These are phyloP conservation scores for Orobanche coerulescens DNA, from an alignment of 257 asterid species.

Conservation along the genomic window DNA sequence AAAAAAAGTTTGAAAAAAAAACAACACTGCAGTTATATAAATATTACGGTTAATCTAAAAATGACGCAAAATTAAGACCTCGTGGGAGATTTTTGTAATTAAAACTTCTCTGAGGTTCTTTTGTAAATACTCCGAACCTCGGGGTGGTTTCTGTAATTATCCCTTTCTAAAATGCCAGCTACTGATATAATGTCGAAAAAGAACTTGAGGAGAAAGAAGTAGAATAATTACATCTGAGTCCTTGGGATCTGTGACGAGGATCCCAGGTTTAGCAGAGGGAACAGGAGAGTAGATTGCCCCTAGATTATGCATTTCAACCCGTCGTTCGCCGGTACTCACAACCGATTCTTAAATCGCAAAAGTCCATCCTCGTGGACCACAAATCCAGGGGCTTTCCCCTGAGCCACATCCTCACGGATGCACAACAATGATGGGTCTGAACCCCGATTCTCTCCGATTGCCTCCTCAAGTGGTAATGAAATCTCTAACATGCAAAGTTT, in stretches of 20 bases:
- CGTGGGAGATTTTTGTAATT: neutral
- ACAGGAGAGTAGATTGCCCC: conserved; percentile 93
- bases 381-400: too few species aligned
- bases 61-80: neutral
- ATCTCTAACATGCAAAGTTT: too few species aligned
- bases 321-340: too few species aligned
- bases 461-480: too few species aligned
- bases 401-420: too few species aligned
- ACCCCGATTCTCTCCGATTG: too few species aligned
- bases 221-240: conserved; percentile 56
- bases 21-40: neutral
- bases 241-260: conserved; percentile 66
- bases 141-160: neutral
- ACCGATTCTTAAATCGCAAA: too few species aligned
- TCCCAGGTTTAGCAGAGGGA: conserved; percentile 81
- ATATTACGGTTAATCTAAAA: too few species aligned
- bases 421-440: too few species aligned
- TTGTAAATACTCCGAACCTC: neutral
- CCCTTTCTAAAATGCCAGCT: neutral
- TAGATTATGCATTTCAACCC: conserved; percentile 91
- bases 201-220: conserved; percentile 13
- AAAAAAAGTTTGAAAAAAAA: neutral
- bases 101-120: too few species aligned
- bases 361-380: too few species aligned
- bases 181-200: neutral